Evolutionary conservation across 495 filamentous ascomycete genomes (phyloP).

Genomic region (Penicillium odoratum): DNA sequence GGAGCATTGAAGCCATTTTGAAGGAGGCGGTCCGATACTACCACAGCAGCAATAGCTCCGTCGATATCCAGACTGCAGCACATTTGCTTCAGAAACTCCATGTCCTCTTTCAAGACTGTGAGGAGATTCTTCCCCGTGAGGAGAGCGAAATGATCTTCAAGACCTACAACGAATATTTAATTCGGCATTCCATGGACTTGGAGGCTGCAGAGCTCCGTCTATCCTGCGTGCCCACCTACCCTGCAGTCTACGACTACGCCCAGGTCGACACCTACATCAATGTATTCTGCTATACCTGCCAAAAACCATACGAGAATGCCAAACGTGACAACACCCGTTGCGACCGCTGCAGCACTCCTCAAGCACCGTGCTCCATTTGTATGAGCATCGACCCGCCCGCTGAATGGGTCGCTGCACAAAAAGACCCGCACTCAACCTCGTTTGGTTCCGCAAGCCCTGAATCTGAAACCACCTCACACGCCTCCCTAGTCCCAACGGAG

Average conservation of each 20-base stretch:
- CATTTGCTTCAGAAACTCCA: conserved; percentile 48
- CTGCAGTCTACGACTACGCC: conserved; percentile 59
- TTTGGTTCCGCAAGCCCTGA: conserved; percentile 17
- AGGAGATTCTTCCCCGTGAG: conserved; percentile 44
- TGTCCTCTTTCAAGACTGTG: conserved; percentile 40
- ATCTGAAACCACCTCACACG: conserved; percentile 25
- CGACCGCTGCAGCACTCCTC: conserved; percentile 43
- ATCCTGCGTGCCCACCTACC: conserved; percentile 60
- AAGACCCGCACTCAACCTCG: conserved; percentile 14
- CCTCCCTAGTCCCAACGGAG: conserved; percentile 33
- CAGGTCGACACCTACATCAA: conserved; percentile 50
- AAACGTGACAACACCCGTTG: conserved; percentile 44
- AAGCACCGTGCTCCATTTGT: conserved; percentile 48
- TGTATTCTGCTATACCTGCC: conserved; percentile 49
- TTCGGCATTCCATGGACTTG: conserved; percentile 61
- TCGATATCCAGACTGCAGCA: conserved; percentile 49
- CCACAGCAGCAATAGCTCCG: conserved; percentile 39
- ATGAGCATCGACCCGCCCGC: conserved; percentile 47
- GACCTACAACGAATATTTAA: conserved; percentile 64
- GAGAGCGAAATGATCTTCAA: conserved; percentile 55
- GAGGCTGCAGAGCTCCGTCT: conserved; percentile 71
- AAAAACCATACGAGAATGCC: conserved; percentile 47
- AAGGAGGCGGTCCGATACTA: conserved; percentile 46
- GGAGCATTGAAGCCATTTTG: conserved; percentile 49
- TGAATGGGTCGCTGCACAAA: conserved; percentile 46